Base-by-base conservation (phyloP, 345 rosid genomes). In the Populus davidiana region DNA sequence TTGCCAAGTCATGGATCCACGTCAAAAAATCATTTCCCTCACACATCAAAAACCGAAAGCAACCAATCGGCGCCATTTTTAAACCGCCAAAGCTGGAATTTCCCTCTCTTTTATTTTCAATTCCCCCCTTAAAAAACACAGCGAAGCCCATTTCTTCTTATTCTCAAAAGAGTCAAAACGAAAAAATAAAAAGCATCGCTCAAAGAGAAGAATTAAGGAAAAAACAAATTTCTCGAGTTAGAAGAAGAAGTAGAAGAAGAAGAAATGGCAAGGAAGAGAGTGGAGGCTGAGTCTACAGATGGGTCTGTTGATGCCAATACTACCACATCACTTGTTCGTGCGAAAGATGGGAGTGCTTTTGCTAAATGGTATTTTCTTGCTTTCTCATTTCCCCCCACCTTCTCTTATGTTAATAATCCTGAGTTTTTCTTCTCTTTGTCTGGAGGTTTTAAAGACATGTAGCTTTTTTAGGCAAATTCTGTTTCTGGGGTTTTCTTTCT, bases 341-440 rank as follows among this genome's bases (percentile, higher is more conserved):
- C 88, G 71, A 92, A 73, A 82, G 93, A 89, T 65, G 98, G 99
- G 79, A 94, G 97, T 20, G 98, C 97, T 73, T 96, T 96, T 52
- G 82, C 91, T 73, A 79, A 82, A 75, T 96, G 99, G 99, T 96
- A 75, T 3, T 72, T 12, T 31, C 35, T 61, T 71, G 52, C 59
- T 18, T 27, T 66, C 27, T 16, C 18, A 2, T 23, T 69, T 10
- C 23, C 27, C 23, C 4, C 44, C 16, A 11, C 12, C 8, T n/a
- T 1, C 20, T 61, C 21, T 47, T 4, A 29, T 21, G 16, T 4
- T 14, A 5, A 14, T 31, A 17, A 25, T 64, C 23, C 21, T 23
- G 4, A 7, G 27, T 11, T 47, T 47, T 13, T 47, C 50, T 13
- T 13, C 13, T 47, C 17, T 14, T 47, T 4, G 1, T 64, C 31